Evolutionary conservation across 768 basidiomycete genomes (phyloP).

Genomic region (Amanita polypyramis): DNA sequence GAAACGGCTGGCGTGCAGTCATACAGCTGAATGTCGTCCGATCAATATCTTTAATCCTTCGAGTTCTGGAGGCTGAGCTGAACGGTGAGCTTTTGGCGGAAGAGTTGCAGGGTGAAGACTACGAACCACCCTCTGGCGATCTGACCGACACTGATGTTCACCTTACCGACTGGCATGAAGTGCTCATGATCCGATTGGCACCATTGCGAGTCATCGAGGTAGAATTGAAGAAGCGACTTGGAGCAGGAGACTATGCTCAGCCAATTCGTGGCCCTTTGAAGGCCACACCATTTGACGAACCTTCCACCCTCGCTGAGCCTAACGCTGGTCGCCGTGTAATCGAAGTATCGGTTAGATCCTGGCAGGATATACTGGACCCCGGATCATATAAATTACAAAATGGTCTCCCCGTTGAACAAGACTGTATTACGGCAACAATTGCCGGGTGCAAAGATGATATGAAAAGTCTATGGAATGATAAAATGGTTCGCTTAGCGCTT

Average conservation of each 20-base stretch:
- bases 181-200: slow-evolving; percentile 48
- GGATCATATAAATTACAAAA: background rate
- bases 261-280: slow-evolving; percentile 22
- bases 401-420: slow-evolving; percentile 12
- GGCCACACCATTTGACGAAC: slow-evolving; percentile 38
- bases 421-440: slow-evolving; percentile 40
- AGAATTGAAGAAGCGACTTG: slow-evolving; percentile 53
- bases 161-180: slow-evolving; percentile 42
- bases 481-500: slow-evolving; percentile 38
- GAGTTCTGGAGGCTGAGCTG: slow-evolving; percentile 46
- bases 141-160: slow-evolving; percentile 23
- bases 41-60: slow-evolving; percentile 56
- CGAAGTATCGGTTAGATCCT: slow-evolving; percentile 47
- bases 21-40: slow-evolving; percentile 75
- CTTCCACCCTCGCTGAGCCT: slow-evolving; percentile 12
- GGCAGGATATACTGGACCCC: slow-evolving; percentile 33
- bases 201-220: slow-evolving; percentile 53
- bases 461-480: slow-evolving; percentile 52
- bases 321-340: slow-evolving; percentile 18
- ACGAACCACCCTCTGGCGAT: slow-evolving; percentile 16
- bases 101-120: slow-evolving; percentile 1
- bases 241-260: slow-evolving; percentile 31
- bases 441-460: slow-evolving; percentile 54
- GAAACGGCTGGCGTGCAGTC: slow-evolving; percentile 65
- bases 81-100: slow-evolving; percentile 20